Base-by-base conservation (phyloP, 2,329 filamentous ascomycete species). In the Xylariales sp. region DNA sequence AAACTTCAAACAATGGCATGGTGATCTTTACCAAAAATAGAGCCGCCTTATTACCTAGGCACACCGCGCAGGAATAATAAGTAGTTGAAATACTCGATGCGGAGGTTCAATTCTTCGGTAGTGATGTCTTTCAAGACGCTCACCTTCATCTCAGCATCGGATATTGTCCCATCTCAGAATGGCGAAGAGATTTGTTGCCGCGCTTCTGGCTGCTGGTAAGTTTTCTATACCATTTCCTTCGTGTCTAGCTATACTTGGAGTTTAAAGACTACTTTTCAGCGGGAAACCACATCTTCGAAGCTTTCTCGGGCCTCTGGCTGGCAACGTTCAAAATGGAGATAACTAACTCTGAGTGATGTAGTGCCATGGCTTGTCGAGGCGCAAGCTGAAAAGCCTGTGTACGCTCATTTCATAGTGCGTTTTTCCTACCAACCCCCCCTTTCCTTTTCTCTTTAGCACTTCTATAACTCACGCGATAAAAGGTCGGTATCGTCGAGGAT, bases 401-500 rank as follows among this genome's bases (percentile, higher is more conserved):
- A 68, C 36, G 62, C 66, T n/a, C 66, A 68, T 58, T 68, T 68
- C 57, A 65, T 65, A 14, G 63, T 65, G 39, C 56, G 50, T 23
- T 18, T 5, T 3, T 10, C 18, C n/a, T n/a, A n/a, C n/a, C 7
- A 23, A 23, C 8, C 8, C 10, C 10, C 30, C 23, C 14, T 14
- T 14, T 32, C 32, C 14, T 23, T 34, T 14, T 12, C 10, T 14
- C 39, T 41, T 41, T 41, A 14, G 1, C 9, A 4, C 41, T 16
- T 16, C 12, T 14, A 30, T 8, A 5, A 23, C 53, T 67, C 16
- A 64, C 36, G 6, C 23, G 39, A 28, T 64, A 12, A 34, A 34
- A 68, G 63, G 57, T 69, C 34, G 62, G 66, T 8, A 69, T 66
- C 23, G 66, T 69, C 56, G 57, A 64, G n/a, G 58, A 60, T n/a